These are phyloP conservation scores for Candida qinlingensis DNA, from an alignment of 805 yeast species.

Conservation along the genomic window DNA sequence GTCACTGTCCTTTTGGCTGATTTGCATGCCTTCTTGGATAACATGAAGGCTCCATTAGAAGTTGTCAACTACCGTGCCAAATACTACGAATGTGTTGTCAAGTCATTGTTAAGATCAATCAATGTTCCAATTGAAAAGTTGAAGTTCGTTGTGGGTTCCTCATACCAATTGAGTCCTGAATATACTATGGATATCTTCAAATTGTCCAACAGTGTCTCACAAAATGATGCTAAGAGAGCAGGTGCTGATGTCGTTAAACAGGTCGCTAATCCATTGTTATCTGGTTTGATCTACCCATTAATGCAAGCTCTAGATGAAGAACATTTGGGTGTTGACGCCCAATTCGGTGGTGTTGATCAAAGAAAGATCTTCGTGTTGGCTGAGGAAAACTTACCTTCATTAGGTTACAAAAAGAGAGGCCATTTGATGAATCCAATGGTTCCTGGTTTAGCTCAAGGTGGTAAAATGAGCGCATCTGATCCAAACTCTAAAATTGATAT, in stretches of 20 bases:
- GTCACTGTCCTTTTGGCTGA: slow-evolving; percentile 91
- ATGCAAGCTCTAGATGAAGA: slow-evolving; percentile 99
- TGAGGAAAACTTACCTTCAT: slow-evolving; percentile 80
- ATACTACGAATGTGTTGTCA: slow-evolving; percentile 80
- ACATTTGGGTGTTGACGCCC: slow-evolving; percentile 81
- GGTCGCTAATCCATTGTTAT: slow-evolving; percentile 86
- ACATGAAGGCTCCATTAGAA: slow-evolving; percentile 97
- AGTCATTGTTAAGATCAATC: slow-evolving; percentile 78
- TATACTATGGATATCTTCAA: slow-evolving; percentile 89
- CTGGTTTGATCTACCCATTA: slow-evolving; percentile 93
- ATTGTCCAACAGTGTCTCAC: slow-evolving; percentile 78
- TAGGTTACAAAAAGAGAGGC: slow-evolving; percentile 96
- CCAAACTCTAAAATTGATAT: slow-evolving; percentile 96
- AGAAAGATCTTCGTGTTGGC: slow-evolving; percentile 96
- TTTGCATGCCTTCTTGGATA: slow-evolving; percentile 92
- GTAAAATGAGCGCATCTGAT: slow-evolving; percentile 98
- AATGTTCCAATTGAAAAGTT: slow-evolving; percentile 90
- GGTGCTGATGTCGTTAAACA: slow-evolving; percentile 99
- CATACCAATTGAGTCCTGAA: slow-evolving; percentile 74
- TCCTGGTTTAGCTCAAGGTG: slow-evolving; percentile 95
- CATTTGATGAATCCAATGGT: slow-evolving; percentile 99
- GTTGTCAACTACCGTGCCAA: slow-evolving; percentile 83
- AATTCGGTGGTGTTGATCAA: slow-evolving; percentile 99
- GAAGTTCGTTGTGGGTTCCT: slow-evolving; percentile 78
- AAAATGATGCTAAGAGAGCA: slow-evolving; percentile 96